Conservation (phyloP, 768 basidiomycete genomes). For the Calocera viscosa region DNA sequence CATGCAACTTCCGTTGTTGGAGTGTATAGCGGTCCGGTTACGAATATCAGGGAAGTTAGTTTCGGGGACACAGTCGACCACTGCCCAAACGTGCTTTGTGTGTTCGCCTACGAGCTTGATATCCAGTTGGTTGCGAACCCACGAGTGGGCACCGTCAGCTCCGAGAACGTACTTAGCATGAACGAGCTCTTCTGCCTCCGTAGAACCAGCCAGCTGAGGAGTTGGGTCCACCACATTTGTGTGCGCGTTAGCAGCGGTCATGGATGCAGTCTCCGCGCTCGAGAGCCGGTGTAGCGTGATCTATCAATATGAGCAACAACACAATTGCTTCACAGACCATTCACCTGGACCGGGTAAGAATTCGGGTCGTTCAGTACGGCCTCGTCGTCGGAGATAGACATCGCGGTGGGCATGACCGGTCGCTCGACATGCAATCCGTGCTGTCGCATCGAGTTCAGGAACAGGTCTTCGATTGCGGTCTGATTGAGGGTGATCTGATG, state of each 20-base stretch:
- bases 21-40: conserved; percentile 51
- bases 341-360: conserved; percentile 28
- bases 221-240: conserved; percentile 2
- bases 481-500: conserved; percentile 46
- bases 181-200: conserved; percentile 36
- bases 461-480: conserved; percentile 49
- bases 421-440: conserved; percentile 40
- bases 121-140: conserved; percentile 56
- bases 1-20: conserved; percentile 55
- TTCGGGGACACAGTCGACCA: conserved; percentile 54
- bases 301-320: background rate
- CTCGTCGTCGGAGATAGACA: conserved; percentile 36
- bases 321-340: background rate
- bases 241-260: background rate
- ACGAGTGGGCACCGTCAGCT: conserved; percentile 62
- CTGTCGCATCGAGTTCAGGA: conserved; percentile 42
- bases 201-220: background rate
- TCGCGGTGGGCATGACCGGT: conserved; percentile 38
- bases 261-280: background rate
- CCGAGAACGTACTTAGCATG: conserved; percentile 66
- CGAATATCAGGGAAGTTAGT: conserved; percentile 71
- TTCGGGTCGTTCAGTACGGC: conserved; percentile 33
- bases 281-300: background rate
- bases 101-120: conserved; percentile 71
- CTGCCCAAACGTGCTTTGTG: conserved; percentile 68